Evolutionary conservation across 164 flowering plant species (phyloP).

Genomic region (Malania oleifera): DNA sequence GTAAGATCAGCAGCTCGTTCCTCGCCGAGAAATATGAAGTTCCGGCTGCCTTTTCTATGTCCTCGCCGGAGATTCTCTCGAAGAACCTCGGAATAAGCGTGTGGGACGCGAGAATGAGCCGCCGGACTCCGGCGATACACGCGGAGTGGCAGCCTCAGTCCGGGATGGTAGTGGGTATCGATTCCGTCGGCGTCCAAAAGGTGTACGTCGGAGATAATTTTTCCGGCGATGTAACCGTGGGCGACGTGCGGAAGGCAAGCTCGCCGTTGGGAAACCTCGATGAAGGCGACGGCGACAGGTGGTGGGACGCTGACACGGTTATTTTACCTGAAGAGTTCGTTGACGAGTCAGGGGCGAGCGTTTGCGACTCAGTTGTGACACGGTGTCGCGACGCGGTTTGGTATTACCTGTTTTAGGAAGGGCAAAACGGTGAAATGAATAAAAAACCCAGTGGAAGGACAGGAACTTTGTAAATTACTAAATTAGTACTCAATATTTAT

Average conservation of each 20-base stretch:
- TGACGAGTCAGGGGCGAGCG: constrained; percentile 1
- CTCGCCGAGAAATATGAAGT: constrained; percentile 9
- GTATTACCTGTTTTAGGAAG: constrained; percentile 10
- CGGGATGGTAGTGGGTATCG: constrained; percentile 19
- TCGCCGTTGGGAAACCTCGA: constrained; percentile 31
- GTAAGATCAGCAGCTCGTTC: constrained; percentile 15
- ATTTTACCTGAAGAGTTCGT: constrained; percentile 24
- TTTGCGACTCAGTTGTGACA: constrained; percentile 15
- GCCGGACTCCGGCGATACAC: constrained; percentile 33
- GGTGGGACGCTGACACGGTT: constrained; percentile 72
- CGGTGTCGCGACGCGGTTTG: constrained; percentile 21
- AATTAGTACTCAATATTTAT: too few species aligned
- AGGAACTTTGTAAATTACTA: too few species aligned
- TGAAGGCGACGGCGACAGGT: constrained; percentile 36
- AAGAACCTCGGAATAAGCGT: constrained; percentile 23
- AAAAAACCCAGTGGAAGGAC: not conserved
- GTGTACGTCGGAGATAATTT: constrained; percentile 29
- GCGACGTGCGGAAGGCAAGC: constrained; percentile 32
- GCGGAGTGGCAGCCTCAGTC: constrained; percentile 42
- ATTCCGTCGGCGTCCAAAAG: constrained; percentile 23
- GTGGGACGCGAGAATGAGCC: constrained; percentile 52
- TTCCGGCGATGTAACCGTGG: constrained; percentile 25
- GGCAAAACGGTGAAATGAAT: not conserved
- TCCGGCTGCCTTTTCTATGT: constrained; percentile 16
- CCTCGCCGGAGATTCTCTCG: constrained; percentile 22